These are phyloP conservation scores for Debaryomyces udenii DNA, from an alignment of 1,139 yeast genomes.

Conservation along the genomic window DNA sequence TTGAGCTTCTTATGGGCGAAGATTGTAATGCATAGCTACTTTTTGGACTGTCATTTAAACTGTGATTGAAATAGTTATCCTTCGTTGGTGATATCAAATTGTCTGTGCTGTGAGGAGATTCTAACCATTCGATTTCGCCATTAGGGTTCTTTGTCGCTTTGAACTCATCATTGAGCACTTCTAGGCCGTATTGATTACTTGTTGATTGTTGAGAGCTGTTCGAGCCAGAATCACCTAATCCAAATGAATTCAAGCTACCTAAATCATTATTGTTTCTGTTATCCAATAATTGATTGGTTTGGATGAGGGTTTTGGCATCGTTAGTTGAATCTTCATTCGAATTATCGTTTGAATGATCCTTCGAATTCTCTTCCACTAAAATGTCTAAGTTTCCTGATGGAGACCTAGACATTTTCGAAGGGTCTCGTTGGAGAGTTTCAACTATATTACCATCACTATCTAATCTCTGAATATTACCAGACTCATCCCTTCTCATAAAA, in stretches of 20 bases:
- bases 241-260: constrained; percentile 27
- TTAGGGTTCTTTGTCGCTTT: constrained; percentile 29
- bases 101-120: constrained; percentile 13
- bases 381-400: constrained; percentile 34
- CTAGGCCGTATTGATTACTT: constrained; percentile 1
- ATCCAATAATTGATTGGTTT: constrained; percentile 1
- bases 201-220: constrained; percentile 20
- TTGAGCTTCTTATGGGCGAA: constrained; percentile 17
- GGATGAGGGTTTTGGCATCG: constrained; percentile 5
- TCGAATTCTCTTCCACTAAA: constrained; percentile 35
- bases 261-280: constrained; percentile 21
- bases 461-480: constrained; percentile 52
- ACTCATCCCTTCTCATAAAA: constrained; percentile 35
- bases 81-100: constrained; percentile 19
- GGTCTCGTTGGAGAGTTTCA: constrained; percentile 17
- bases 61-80: constrained; percentile 17
- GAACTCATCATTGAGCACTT: constrained; percentile 27
- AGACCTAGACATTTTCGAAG: constrained; percentile 24
- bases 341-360: constrained; percentile 21
- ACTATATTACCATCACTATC: constrained; percentile 60
- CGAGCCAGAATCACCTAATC: constrained; percentile 20
- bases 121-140: constrained; percentile 34
- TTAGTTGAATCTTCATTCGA: background rate
- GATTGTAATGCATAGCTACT: constrained; percentile 10
- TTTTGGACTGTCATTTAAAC: constrained; percentile 15